Conservation (phyloP, 495 filamentous ascomycete species). For the Aspergillus ellipticus region DNA sequence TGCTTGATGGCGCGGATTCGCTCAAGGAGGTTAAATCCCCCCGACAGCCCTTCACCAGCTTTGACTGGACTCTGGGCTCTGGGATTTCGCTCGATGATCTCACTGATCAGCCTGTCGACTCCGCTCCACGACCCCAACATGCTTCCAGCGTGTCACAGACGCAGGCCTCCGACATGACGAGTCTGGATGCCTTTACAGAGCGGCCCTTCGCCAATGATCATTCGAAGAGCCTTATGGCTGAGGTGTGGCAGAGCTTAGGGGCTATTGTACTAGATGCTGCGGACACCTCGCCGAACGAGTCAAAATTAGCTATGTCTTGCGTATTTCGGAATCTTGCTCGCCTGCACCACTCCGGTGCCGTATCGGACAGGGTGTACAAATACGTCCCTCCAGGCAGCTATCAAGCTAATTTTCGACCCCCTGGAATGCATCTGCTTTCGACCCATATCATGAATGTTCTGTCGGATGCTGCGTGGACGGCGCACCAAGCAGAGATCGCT, state of each 20-base stretch:
- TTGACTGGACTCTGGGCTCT: constrained; percentile 22
- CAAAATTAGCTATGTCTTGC: constrained; percentile 50
- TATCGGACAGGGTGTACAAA: constrained; percentile 58
- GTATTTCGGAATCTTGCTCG: constrained; percentile 58
- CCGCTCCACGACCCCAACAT: not conserved
- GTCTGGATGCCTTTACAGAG: constrained; percentile 23
- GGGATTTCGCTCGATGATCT: constrained; percentile 31
- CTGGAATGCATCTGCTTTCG: constrained; percentile 54
- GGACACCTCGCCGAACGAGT: constrained; percentile 34
- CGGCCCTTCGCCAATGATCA: constrained; percentile 23
- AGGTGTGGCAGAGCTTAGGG: constrained; percentile 47
- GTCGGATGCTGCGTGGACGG: constrained; percentile 59
- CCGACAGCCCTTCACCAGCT: constrained; percentile 16
- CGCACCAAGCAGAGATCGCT: constrained; percentile 44
- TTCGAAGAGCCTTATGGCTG: constrained; percentile 22
- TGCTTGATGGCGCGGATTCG: constrained; percentile 35
- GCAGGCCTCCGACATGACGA: constrained; percentile 2
- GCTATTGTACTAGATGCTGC: constrained; percentile 52
- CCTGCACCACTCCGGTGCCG: constrained; percentile 53
- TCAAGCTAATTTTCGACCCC: constrained; percentile 47
- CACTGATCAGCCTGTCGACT: constrained; percentile 14
- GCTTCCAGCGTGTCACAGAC: not conserved
- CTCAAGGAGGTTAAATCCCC: constrained; percentile 11
- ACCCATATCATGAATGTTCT: constrained; percentile 57
- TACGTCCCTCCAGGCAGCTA: constrained; percentile 32